Conservation (phyloP, 1,284 basidiomycete genomes). For the Leccinum ponderosum region DNA sequence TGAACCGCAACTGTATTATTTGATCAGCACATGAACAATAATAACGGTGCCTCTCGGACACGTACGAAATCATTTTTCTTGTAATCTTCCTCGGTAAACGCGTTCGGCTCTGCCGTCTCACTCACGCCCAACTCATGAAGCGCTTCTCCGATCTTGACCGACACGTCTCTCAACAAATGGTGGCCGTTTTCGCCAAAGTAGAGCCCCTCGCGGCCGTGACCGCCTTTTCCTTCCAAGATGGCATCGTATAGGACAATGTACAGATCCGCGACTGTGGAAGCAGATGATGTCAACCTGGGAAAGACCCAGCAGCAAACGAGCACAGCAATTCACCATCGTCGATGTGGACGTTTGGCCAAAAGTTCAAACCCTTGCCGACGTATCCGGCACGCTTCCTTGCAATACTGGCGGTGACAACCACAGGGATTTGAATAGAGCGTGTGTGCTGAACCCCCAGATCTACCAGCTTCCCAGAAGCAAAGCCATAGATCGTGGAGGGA, state of each 20-base stretch:
- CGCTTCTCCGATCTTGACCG: constrained; percentile 27
- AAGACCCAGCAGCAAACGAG: background rate
- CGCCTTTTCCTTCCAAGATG: constrained; percentile 30
- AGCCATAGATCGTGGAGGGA: constrained; percentile 43
- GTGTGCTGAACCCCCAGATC: constrained; percentile 39
- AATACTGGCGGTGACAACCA: constrained; percentile 29
- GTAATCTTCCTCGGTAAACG: constrained; percentile 37
- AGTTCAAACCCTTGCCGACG: constrained; percentile 22
- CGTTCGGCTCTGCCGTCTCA: constrained; percentile 32
- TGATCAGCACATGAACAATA: background rate
- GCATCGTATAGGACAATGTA: constrained; percentile 36
- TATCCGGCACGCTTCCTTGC: constrained; percentile 36
- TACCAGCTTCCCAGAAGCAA: constrained; percentile 36
- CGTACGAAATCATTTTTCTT: constrained; percentile 21
- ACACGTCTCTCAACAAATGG: constrained; percentile 36
- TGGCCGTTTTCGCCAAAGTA: constrained; percentile 55
- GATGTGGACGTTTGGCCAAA: constrained; percentile 29
- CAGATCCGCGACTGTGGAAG: constrained; percentile 26
- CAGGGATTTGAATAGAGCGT: constrained; percentile 40
- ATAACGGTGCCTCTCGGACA: too few relatives aligned
- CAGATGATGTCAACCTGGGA: constrained; percentile 1
- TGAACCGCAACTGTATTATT: too few relatives aligned
- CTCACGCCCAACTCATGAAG: constrained; percentile 33
- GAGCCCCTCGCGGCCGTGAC: constrained; percentile 49
- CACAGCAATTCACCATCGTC: constrained; percentile 29